Conservation (phyloP, 1,284 basidiomycete genomes). For the Volvariella surrecta region DNA sequence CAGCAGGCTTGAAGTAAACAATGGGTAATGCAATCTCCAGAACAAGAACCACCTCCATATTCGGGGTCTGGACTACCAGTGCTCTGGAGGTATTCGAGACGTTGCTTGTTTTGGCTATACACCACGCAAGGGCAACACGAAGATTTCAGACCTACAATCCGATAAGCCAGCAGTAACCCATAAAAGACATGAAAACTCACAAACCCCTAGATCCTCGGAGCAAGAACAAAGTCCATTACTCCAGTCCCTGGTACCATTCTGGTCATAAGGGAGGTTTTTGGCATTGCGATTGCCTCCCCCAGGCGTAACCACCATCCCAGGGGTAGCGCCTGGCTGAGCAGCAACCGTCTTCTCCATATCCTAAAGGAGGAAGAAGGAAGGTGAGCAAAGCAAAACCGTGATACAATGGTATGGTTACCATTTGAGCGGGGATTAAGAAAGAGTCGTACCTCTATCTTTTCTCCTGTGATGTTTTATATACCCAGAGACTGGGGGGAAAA, state of each 20-base stretch:
- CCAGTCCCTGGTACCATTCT: conserved; percentile 5
- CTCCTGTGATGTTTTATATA: too few species aligned
- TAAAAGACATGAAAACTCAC: conserved; percentile 2
- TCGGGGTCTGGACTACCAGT: conserved; percentile 9
- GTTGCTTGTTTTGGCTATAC: conserved; percentile 8
- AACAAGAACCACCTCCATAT: conserved; percentile 5
- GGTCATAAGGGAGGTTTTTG: conserved; percentile 5
- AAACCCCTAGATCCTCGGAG: conserved; percentile 3
- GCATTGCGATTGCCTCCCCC: conserved; percentile 6
- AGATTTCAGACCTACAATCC: conserved; percentile 4
- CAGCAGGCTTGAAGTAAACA: neutral
- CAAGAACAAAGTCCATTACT: conserved; percentile 4
- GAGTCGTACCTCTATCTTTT: too few species aligned
- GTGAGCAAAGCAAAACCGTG: too few species aligned
- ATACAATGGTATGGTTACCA: too few species aligned
- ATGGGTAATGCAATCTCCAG: conserved; percentile 5
- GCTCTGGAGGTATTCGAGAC: conserved; percentile 8
- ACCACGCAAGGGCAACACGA: conserved; percentile 11
- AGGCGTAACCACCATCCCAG: conserved; percentile 2
- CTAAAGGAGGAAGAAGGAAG: too few species aligned
- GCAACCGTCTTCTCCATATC: too few species aligned
- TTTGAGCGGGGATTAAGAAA: too few species aligned
- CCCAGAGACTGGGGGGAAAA: too few species aligned
- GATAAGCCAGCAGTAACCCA: neutral
- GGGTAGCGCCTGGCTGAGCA: conserved; percentile 1